Percentiles rank a stretch among this genome's conserved stretches.
phyloP scores from a whole-genome alignment of 305 asterid genomes.

The Fraxinus dipetala region DNA sequence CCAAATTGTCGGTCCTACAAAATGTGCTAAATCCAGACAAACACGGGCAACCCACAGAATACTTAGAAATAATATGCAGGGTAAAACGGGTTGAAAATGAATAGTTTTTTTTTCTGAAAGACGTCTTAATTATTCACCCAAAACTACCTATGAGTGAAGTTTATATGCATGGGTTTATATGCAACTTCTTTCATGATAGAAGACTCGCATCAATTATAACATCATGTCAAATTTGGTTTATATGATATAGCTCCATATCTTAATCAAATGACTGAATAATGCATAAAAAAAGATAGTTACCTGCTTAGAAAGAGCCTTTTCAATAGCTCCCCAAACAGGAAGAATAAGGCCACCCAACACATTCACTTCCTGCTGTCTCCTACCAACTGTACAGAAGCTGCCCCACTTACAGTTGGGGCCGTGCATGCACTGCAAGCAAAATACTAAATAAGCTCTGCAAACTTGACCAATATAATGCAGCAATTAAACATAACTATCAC shows the following conservation, averaged over 20 bases:
- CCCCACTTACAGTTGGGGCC: conserved; percentile 90
- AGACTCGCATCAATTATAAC: neutral
- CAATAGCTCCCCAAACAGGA: conserved; percentile 97
- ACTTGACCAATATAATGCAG: conserved; percentile 9
- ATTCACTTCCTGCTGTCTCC: conserved; percentile 90
- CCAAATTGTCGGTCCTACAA: neutral
- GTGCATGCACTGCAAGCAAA: conserved; percentile 86
- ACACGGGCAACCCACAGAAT: neutral
- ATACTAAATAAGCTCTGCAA: conserved; percentile 29
- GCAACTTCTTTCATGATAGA: neutral
- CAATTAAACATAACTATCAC: neutral
- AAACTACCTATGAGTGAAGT: neutral
- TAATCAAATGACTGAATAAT: conserved; percentile 7
- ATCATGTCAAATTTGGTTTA: neutral
- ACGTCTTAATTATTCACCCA: neutral
- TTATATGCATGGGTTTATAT: neutral
- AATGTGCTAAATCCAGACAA: neutral
- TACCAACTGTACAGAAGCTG: conserved; percentile 80
- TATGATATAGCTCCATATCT: neutral
- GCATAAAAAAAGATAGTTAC: conserved; percentile 26
- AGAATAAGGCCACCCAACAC: conserved; percentile 95
- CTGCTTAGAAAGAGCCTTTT: conserved; percentile 93
- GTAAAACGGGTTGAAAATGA: neutral
- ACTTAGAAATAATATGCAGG: neutral
- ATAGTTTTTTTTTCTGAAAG: neutral